These are phyloP conservation scores for Monosporascus sp. DNA, from an alignment of 2,329 filamentous ascomycete species.

Conservation along the genomic window DNA sequence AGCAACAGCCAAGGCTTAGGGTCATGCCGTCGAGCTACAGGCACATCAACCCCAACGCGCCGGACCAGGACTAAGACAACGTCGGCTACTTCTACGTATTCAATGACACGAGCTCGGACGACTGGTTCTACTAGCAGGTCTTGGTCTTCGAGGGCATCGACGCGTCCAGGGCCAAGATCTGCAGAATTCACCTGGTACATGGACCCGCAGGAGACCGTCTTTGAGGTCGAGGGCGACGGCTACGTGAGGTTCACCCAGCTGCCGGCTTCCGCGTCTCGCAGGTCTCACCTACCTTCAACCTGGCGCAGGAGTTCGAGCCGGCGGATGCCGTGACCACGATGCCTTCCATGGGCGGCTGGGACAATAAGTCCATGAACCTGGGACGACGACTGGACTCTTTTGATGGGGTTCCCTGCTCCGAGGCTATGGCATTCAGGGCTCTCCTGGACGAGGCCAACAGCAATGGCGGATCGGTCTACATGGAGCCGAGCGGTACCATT, in stretches of 20 bases:
- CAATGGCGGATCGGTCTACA: background rate
- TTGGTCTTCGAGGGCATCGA: too few relatives aligned
- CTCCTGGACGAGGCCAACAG: background rate
- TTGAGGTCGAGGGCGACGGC: too few relatives aligned
- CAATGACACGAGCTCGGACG: too few relatives aligned
- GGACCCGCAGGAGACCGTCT: too few relatives aligned
- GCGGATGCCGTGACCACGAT: background rate
- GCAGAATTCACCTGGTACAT: too few relatives aligned
- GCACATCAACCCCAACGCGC: too few relatives aligned
- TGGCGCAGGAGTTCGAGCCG: background rate
- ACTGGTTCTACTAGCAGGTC: too few relatives aligned
- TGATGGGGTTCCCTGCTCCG: background rate
- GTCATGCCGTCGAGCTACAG: too few relatives aligned
- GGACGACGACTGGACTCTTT: background rate
- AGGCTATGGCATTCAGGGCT: background rate
- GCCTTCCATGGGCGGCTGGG: background rate
- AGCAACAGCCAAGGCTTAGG: too few relatives aligned
- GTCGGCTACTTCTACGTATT: too few relatives aligned
- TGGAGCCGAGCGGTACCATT: background rate
- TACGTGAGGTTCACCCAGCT: background rate
- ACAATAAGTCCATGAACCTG: slow-evolving; percentile 2
- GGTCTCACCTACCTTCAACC: background rate
- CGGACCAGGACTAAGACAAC: too few relatives aligned
- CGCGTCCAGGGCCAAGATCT: too few relatives aligned
- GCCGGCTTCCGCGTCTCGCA: background rate